Conservation (phyloP, 2,329 filamentous ascomycete genomes). For the Onygena corvina region DNA sequence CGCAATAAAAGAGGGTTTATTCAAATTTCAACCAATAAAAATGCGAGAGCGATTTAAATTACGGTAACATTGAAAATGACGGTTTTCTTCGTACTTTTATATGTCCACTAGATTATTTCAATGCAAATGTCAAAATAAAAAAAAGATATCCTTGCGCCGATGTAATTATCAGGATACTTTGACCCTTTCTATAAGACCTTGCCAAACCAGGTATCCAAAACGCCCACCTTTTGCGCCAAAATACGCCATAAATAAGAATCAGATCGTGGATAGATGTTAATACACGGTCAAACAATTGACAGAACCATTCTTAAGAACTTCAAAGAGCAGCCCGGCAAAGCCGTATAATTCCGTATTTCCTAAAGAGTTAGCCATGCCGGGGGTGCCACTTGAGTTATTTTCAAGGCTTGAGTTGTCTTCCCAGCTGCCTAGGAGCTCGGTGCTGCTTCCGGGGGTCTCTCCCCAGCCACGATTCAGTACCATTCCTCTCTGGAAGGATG, state of each 20-base stretch:
- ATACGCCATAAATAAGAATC: background rate
- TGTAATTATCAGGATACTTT: too few species aligned
- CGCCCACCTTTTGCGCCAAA: background rate
- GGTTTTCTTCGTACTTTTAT: too few species aligned
- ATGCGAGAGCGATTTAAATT: too few species aligned
- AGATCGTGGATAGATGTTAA: slow-evolving; percentile 33
- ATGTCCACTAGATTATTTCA: too few species aligned
- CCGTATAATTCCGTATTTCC: slow-evolving; percentile 79
- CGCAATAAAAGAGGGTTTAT: too few species aligned
- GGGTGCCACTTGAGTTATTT: slow-evolving; percentile 32
- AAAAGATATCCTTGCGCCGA: too few species aligned
- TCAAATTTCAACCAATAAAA: background rate
- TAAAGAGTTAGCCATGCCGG: slow-evolving; percentile 41
- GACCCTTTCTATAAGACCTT: too few species aligned
- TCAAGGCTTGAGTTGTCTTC: slow-evolving; percentile 53
- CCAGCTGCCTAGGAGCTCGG: slow-evolving; percentile 74
- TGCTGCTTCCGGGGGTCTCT: slow-evolving; percentile 80
- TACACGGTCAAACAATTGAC: slow-evolving; percentile 86
- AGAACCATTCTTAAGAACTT: slow-evolving; percentile 83
- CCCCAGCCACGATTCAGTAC: slow-evolving; percentile 84
- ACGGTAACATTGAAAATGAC: too few species aligned
- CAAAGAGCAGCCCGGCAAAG: slow-evolving; percentile 87
- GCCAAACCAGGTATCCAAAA: background rate
- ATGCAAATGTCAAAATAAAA: too few species aligned
- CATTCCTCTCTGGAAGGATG: slow-evolving; percentile 52